Conservation (phyloP, 2,329 filamentous ascomycete genomes). For the Aspergillus sclerotialis region DNA sequence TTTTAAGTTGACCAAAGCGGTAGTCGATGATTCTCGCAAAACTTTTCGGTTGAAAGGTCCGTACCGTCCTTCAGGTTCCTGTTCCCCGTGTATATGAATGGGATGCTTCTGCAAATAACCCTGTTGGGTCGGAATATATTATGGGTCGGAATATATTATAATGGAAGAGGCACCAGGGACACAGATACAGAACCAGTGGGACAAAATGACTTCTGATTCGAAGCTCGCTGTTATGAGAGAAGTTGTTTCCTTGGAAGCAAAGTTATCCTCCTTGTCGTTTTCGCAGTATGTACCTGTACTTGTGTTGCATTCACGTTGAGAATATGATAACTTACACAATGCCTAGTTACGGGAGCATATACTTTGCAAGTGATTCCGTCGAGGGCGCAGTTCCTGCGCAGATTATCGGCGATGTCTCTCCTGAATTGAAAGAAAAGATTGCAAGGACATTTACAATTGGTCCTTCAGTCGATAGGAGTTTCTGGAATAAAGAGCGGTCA, state of each 20-base stretch:
- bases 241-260: conserved; percentile 29
- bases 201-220: conserved; percentile 15
- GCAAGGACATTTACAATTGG: conserved; percentile 29
- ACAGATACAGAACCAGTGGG: conserved; percentile 17
- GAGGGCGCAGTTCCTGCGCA: conserved; percentile 23
- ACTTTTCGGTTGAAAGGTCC: conserved; percentile 7
- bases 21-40: too few species aligned
- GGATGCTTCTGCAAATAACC: conserved; percentile 12
- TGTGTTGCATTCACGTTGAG: conserved; percentile 8
- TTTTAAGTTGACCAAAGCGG: conserved; percentile 11
- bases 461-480: conserved; percentile 24
- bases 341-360: conserved; percentile 30
- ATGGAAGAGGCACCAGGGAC: conserved; percentile 21
- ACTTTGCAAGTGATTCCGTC: conserved; percentile 25
- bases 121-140: conserved; percentile 18
- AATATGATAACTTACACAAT: conserved; percentile 7
- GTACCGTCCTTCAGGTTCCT: conserved; percentile 11
- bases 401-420: conserved; percentile 18
- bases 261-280: conserved; percentile 30
- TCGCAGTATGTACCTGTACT: conserved; percentile 19
- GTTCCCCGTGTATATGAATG: conserved; percentile 14
- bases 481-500: conserved; percentile 27
- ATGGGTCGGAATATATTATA: conserved; percentile 20
- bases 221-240: conserved; percentile 16
- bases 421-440: conserved; percentile 22